A percentile compares a stretch with the other conserved stretches of the same genome.
These are phyloP conservation scores for Thamnidium elegans DNA, from an alignment of 192 early-diverging fungal species.

Conservation along the genomic window DNA sequence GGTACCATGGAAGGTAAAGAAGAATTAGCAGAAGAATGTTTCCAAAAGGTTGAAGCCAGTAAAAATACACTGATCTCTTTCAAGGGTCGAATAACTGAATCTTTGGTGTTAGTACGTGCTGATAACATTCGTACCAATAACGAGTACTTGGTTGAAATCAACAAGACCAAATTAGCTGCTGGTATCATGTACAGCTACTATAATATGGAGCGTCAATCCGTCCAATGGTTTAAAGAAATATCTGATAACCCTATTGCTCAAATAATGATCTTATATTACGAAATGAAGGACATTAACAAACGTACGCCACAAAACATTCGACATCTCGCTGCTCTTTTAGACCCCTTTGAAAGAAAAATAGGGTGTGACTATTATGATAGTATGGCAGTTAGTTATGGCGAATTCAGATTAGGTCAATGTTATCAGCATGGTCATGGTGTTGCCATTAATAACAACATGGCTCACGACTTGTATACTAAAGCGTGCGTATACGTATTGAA, in stretches of 20 bases:
- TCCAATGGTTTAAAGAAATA: conserved; percentile 3
- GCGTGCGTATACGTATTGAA: not conserved
- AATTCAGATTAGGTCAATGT: conserved; percentile 7
- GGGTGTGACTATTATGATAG: not conserved
- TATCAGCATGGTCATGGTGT: not conserved
- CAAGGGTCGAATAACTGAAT: not conserved
- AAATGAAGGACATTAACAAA: not conserved
- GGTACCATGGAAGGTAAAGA: not conserved
- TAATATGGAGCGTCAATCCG: conserved; percentile 1
- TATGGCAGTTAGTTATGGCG: not conserved
- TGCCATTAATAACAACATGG: not conserved
- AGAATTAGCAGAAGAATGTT: not conserved
- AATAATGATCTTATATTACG: not conserved
- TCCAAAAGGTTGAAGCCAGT: not conserved
- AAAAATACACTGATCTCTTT: not conserved
- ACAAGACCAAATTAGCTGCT: not conserved
- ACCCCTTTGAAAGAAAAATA: not conserved
- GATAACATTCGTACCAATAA: not conserved
- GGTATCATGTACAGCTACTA: not conserved
- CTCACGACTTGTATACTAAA: not conserved
- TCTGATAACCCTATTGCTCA: not conserved
- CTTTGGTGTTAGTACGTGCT: not conserved
- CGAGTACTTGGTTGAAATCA: not conserved
- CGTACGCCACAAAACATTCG: not conserved
- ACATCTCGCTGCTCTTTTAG: not conserved